These are phyloP conservation scores for Debaryomycetaceae sp. DNA, from an alignment of 1,139 yeast species.

Conservation along the genomic window DNA sequence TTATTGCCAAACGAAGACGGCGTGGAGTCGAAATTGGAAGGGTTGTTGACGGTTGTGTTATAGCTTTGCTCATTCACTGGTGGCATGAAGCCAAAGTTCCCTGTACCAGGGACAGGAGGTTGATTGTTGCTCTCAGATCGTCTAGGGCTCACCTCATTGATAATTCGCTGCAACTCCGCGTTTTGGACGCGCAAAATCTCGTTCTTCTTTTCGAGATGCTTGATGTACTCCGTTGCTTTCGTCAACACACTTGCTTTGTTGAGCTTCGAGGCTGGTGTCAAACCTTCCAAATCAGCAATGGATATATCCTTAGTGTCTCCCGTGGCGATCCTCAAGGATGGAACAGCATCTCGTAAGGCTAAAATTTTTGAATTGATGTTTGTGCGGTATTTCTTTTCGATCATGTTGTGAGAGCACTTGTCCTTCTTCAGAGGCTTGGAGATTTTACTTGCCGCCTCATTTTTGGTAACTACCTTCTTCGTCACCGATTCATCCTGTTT, in stretches of 20 bases:
- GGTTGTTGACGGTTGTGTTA: constrained; percentile 19
- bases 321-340: constrained; percentile 48
- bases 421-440: constrained; percentile 42
- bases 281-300: constrained; percentile 66
- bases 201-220: constrained; percentile 74
- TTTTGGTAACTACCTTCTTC: too few relatives aligned
- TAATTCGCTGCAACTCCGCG: constrained; percentile 39
- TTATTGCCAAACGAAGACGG: too few relatives aligned
- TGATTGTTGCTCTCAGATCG: constrained; percentile 10
- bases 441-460: constrained; percentile 18
- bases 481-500: constrained; percentile 4
- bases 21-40: constrained; percentile 8
- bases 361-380: constrained; percentile 71
- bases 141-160: constrained; percentile 25
- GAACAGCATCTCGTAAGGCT: constrained; percentile 72
- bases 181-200: constrained; percentile 53
- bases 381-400: constrained; percentile 74
- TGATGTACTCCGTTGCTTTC: constrained; percentile 87
- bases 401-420: constrained; percentile 72
- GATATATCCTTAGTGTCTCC: constrained; percentile 36
- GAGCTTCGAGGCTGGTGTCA: constrained; percentile 80
- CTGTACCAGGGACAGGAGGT: constrained; percentile 7
- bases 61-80: constrained; percentile 15
- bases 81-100: constrained; percentile 22
- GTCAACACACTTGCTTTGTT: constrained; percentile 86